A percentile compares a stretch with the other conserved stretches of the same genome.
phyloP scores from a whole-genome alignment of 352 stramenopile genomes.

The Pythium aphanidermatum region DNA sequence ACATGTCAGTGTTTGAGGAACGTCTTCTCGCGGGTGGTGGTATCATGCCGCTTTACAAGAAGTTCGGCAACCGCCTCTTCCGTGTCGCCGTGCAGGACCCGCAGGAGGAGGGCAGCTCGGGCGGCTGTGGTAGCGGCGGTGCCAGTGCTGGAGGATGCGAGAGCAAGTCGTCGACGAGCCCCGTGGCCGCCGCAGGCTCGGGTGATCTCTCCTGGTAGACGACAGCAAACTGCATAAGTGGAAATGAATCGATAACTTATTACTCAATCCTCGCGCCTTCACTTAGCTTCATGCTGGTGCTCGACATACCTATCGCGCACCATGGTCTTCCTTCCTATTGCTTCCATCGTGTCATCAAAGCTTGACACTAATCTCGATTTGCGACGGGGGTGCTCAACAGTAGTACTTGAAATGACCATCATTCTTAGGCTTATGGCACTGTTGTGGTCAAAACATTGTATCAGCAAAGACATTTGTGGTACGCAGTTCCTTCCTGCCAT shows the following conservation, averaged over 20 bases:
- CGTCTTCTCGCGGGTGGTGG: constrained; percentile 68
- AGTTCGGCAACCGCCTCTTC: constrained; percentile 83
- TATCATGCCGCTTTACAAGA: constrained; percentile 86
- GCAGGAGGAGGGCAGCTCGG: constrained; percentile 8
- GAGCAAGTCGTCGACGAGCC: constrained; percentile 29
- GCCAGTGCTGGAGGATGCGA: constrained; percentile 18
- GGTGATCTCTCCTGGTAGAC: constrained; percentile 60
- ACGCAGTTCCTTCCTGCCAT: too few relatives aligned
- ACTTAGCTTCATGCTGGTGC: too few relatives aligned
- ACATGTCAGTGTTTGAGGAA: constrained; percentile 86
- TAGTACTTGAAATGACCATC: too few relatives aligned
- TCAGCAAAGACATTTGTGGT: too few relatives aligned
- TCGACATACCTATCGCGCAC: too few relatives aligned
- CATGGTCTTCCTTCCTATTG: too few relatives aligned
- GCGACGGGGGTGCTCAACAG: too few relatives aligned
- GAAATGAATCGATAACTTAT: not conserved
- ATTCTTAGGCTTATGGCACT: too few relatives aligned
- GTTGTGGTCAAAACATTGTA: too few relatives aligned
- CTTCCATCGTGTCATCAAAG: too few relatives aligned
- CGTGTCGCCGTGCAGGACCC: constrained; percentile 75
- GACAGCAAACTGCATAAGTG: not conserved
- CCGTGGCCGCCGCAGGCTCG: constrained; percentile 28
- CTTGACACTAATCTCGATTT: too few relatives aligned
- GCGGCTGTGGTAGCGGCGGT: constrained; percentile 31
- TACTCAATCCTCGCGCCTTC: too few relatives aligned